Conservation (phyloP, 805 yeast genomes). For the Pichia manshurica region DNA sequence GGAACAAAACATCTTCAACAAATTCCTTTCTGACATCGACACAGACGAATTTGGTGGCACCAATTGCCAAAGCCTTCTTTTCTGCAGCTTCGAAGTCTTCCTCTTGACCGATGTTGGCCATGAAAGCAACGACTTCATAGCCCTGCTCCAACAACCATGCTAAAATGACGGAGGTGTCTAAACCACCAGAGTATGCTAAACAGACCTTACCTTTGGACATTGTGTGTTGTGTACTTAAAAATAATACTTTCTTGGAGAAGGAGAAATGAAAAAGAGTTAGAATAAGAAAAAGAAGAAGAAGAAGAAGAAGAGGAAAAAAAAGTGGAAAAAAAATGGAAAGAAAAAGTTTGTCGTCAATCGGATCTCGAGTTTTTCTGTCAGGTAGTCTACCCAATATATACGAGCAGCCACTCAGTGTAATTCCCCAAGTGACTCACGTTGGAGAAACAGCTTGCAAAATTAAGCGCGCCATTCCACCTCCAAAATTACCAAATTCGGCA, state of each 20-base stretch:
- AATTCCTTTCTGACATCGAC: slow-evolving; percentile 95
- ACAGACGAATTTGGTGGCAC: slow-evolving; percentile 92
- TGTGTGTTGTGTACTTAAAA: slow-evolving; percentile 7
- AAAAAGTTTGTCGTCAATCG: background rate
- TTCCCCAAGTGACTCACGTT: slow-evolving; percentile 2
- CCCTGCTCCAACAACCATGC: slow-evolving; percentile 99
- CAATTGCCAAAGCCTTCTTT: slow-evolving; percentile 91
- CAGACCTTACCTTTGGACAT: slow-evolving; percentile 99
- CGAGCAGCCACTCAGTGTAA: background rate
- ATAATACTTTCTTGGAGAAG: background rate
- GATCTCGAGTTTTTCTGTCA: too few species aligned
- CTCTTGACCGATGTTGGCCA: slow-evolving; percentile 99
- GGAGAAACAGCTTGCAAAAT: background rate
- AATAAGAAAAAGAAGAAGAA: slow-evolving; percentile 6
- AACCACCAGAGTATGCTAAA: slow-evolving; percentile 98
- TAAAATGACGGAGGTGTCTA: slow-evolving; percentile 94
- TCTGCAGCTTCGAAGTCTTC: slow-evolving; percentile 98
- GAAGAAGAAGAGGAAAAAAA: background rate
- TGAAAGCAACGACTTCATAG: slow-evolving; percentile 95
- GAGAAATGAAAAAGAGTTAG: background rate
- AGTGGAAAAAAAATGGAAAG: background rate
- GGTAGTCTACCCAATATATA: too few species aligned
- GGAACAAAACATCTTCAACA: slow-evolving; percentile 86
- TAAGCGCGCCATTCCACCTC: slow-evolving; percentile 7
- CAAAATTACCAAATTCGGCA: slow-evolving; percentile 5